Evolutionary conservation across 495 filamentous ascomycete genomes (phyloP).

Genomic region (Tuber brumale): DNA sequence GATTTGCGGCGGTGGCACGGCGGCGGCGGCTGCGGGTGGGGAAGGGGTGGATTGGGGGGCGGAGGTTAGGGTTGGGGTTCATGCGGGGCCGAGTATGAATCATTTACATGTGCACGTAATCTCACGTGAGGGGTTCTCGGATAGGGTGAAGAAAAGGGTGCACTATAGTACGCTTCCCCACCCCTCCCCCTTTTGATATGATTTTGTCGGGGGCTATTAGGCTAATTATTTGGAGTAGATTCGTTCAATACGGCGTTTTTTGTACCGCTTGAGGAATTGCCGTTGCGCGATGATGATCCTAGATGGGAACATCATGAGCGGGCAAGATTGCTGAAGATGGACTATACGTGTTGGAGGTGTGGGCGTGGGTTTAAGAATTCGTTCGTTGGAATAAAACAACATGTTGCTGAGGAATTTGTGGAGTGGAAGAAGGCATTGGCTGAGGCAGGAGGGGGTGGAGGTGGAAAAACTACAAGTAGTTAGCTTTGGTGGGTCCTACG

Average conservation of each 20-base stretch:
- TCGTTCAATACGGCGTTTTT: constrained; percentile 87
- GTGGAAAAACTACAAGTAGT: background rate
- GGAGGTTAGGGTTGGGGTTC: constrained; percentile 73
- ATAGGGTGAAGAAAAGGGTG: constrained; percentile 66
- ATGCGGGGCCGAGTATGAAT: constrained; percentile 84
- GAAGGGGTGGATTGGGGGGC: constrained; percentile 66
- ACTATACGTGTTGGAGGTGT: constrained; percentile 83
- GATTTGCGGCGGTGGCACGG: constrained; percentile 47
- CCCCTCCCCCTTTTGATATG: background rate
- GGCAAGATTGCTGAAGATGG: constrained; percentile 41
- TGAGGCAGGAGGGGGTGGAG: background rate
- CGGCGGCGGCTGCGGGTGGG: constrained; percentile 40
- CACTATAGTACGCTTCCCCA: constrained; percentile 58
- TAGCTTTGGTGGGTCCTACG: background rate
- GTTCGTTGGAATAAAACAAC: constrained; percentile 68
- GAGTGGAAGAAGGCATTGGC: constrained; percentile 58
- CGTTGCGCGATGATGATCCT: constrained; percentile 57
- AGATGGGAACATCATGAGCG: constrained; percentile 50
- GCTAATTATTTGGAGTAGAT: constrained; percentile 42
- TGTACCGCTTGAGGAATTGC: constrained; percentile 71
- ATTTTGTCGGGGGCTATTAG: background rate
- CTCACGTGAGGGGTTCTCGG: constrained; percentile 63
- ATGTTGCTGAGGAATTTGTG: constrained; percentile 74
- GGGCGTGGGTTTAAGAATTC: constrained; percentile 62
- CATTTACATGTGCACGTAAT: constrained; percentile 90